A percentile compares a stretch with the other conserved stretches of the same genome.
phyloP scores from a whole-genome alignment of 805 yeast species.

The Yamadazyma nakazawae region DNA sequence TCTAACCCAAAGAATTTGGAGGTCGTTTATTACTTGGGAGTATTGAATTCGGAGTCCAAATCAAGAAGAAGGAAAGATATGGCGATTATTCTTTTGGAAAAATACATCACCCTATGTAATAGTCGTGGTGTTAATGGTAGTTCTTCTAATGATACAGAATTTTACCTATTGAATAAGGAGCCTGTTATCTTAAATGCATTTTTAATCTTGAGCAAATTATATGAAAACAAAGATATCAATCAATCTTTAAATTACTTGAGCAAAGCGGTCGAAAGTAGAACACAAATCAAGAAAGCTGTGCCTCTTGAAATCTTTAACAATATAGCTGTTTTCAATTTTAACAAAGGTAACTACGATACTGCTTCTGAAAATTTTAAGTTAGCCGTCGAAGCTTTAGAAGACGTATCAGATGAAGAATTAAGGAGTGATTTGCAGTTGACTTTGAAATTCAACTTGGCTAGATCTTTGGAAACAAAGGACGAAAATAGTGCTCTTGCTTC shows the following conservation, averaged over 20 bases:
- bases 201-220: conserved; percentile 63
- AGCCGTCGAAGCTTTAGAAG: conserved; percentile 40
- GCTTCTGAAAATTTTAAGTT: conserved; percentile 55
- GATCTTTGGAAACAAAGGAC: conserved; percentile 56
- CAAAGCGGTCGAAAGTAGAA: conserved; percentile 54
- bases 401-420: conserved; percentile 22
- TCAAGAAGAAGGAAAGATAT: conserved; percentile 41
- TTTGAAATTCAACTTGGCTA: conserved; percentile 65
- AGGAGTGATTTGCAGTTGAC: conserved; percentile 29
- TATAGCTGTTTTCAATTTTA: conserved; percentile 77
- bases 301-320: conserved; percentile 71
- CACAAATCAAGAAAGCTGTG: conserved; percentile 40
- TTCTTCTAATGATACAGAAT: conserved; percentile 13
- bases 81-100: conserved; percentile 65
- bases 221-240: conserved; percentile 63
- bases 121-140: conserved; percentile 38
- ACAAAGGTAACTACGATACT: conserved; percentile 55
- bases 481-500: conserved; percentile 37
- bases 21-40: conserved; percentile 71
- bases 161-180: conserved; percentile 40
- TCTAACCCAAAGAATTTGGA: conserved; percentile 68
- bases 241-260: conserved; percentile 63
- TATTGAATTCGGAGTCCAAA: conserved; percentile 57
- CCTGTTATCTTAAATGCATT: conserved; percentile 62
- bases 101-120: conserved; percentile 60